phyloP scores from a whole-genome alignment of 176 grass and related monocot genomes.

The Carex kokanica region DNA sequence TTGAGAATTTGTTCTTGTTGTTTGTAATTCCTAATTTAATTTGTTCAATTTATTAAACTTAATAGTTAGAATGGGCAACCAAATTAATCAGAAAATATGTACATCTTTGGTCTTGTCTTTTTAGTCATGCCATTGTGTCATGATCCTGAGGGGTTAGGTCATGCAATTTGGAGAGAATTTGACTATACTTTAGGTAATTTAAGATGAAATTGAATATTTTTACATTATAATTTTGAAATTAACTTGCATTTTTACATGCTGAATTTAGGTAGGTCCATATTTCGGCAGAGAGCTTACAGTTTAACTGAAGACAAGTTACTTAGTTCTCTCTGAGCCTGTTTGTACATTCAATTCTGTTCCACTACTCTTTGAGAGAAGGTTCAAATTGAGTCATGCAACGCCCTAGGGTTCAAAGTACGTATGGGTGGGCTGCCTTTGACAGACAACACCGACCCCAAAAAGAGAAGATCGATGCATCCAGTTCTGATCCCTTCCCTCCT shows the following conservation, averaged over 20 bases:
- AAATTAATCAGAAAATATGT: not conserved
- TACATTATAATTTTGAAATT: not conserved
- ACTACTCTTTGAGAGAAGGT: constrained; percentile 17
- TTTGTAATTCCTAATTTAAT: not conserved
- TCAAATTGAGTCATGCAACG: constrained; percentile 44
- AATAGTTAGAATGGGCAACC: not conserved
- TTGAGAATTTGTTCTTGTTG: not conserved
- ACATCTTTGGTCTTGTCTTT: not conserved
- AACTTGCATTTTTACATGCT: not conserved
- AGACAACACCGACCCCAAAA: constrained; percentile 42
- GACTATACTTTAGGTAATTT: too few species aligned
- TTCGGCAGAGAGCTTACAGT: constrained; percentile 18
- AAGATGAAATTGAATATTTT: not conserved
- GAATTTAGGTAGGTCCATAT: constrained; percentile 8
- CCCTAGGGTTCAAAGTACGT: constrained; percentile 37
- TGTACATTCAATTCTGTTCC: constrained; percentile 7
- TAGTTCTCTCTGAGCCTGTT: constrained; percentile 1
- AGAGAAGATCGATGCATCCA: constrained; percentile 13
- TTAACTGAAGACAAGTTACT: not conserved
- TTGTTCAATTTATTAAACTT: not conserved
- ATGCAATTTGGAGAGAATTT: too few species aligned
- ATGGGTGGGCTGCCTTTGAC: constrained; percentile 85
- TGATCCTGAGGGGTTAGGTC: too few species aligned
- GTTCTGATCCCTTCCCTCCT: constrained; percentile 51
- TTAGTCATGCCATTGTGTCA: not conserved